Base-by-base conservation (phyloP, 257 asterid genomes). In the Sherardia arvensis region DNA sequence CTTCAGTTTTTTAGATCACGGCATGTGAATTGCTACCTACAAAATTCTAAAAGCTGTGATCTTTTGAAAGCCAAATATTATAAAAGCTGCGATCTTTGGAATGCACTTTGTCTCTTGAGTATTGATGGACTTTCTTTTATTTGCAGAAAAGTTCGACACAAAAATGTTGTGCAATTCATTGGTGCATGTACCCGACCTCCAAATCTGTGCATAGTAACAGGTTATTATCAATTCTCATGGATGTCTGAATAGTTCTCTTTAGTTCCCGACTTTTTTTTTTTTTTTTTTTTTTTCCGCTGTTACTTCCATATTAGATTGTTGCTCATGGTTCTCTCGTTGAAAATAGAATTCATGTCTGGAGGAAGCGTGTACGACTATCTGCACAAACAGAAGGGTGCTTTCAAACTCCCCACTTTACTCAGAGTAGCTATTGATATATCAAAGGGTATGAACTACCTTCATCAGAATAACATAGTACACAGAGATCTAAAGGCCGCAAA, bases 401-500 rank as follows among this genome's bases (percentile, higher is more conserved):
- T 93, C 67, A 93, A 83, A 81, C 93, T 87, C 67, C 97, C 97
- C 34, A 66, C 88, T 71, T 70, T 93, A 71, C 85, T 90, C 67
- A 93, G 84, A 84, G 97, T 93, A 66, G 97, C 96, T 28, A 80
- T 87, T 74, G 99, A 93, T 81, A 83, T 93, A 71, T 80, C 99
- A 4, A 93, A 85, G 84, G 99, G 99, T 66, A 93, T 93, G 99
- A 84, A 81, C 75, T 93, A 93, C 72, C 87, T 93, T 84, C 99
- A 93, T 74, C 97, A 93, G 83, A 93, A 89, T 78, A 93, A 93
- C 68, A 93, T 93, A 64, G 82, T 93, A 74, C 99, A 93, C 76
- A 81, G 99, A 77, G 99, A 93, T 75, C 75, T 93, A 83, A 93
- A 93, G 87, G 95, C 97, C 62, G 99, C 99, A 48, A 93, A 93